These are phyloP conservation scores for Circinella minor DNA, from an alignment of 371 early-diverging fungal genomes.

Conservation along the genomic window DNA sequence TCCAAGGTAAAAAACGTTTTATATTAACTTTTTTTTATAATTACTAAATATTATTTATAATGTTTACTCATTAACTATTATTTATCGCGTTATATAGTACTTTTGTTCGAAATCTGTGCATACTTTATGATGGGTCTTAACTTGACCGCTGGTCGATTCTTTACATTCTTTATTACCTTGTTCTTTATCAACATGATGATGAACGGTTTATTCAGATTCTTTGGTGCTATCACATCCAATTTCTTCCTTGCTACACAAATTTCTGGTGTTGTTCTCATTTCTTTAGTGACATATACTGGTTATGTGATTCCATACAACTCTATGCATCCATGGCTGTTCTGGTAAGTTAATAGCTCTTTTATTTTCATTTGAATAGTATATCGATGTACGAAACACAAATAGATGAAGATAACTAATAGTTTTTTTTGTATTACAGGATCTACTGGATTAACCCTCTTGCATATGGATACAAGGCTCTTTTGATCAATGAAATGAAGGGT, in stretches of 20 bases:
- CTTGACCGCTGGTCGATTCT: slow-evolving; percentile 50
- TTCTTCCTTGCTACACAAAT: slow-evolving; percentile 56
- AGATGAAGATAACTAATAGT: not conserved
- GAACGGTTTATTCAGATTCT: slow-evolving; percentile 56
- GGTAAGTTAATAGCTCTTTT: slow-evolving; percentile 23
- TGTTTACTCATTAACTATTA: not conserved
- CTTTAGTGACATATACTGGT: slow-evolving; percentile 58
- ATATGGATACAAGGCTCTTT: slow-evolving; percentile 63
- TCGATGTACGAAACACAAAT: not conserved
- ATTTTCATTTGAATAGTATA: too few species aligned
- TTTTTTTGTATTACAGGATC: slow-evolving; percentile 14
- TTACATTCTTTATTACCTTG: slow-evolving; percentile 50
- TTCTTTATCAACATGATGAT: slow-evolving; percentile 47
- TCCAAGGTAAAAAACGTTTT: slow-evolving; percentile 36
- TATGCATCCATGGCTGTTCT: slow-evolving; percentile 60
- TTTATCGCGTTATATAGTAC: slow-evolving; percentile 14
- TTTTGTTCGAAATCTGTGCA: slow-evolving; percentile 26
- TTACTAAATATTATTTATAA: too few species aligned
- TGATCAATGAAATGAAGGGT: slow-evolving; percentile 66
- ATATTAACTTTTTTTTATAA: too few species aligned
- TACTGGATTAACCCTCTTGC: slow-evolving; percentile 67
- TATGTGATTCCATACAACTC: slow-evolving; percentile 36
- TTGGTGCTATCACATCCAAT: slow-evolving; percentile 54
- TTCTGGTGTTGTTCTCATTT: slow-evolving; percentile 53
- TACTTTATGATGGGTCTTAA: slow-evolving; percentile 63